A percentile compares a stretch with the other conserved stretches of the same genome.
Evolutionary conservation across 192 early-diverging fungal genomes (phyloP).

Genomic region (Martensiomyces pterosporus): DNA sequence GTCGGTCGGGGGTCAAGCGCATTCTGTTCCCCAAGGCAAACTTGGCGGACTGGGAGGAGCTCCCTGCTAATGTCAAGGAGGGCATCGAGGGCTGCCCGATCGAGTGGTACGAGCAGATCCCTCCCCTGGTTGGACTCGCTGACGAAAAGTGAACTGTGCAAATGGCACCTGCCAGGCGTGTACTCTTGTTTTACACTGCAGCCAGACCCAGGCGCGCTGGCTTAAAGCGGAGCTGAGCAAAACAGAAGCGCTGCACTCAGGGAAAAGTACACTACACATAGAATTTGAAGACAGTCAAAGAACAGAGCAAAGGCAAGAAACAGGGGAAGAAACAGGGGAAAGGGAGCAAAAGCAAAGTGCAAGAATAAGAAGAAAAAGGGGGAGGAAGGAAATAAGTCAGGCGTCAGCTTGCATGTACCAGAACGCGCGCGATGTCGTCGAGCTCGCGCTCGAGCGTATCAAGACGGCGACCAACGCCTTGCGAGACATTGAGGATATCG

Average conservation of each 20-base stretch:
- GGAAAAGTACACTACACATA: no score
- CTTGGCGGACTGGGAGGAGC: conserved; percentile 90
- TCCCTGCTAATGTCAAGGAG: conserved; percentile 88
- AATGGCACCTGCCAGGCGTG: background rate
- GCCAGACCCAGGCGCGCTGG: no score
- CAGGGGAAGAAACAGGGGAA: conserved; percentile 1
- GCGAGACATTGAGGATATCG: conserved; percentile 42
- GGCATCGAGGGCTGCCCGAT: conserved; percentile 82
- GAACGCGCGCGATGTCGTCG: conserved; percentile 41
- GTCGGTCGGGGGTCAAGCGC: conserved; percentile 81
- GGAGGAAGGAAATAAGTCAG: background rate
- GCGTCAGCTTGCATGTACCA: conserved; percentile 32
- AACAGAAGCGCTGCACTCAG: no score
- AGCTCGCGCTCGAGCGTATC: conserved; percentile 46
- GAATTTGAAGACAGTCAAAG: background rate
- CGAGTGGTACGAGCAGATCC: conserved; percentile 74
- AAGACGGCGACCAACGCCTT: conserved; percentile 44
- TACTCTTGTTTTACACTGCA: no score
- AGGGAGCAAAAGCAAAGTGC: background rate
- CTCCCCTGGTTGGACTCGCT: conserved; percentile 38
- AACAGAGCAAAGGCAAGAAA: background rate
- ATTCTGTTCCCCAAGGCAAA: conserved; percentile 92
- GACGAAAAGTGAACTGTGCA: conserved; percentile 1
- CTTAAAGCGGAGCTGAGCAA: no score
- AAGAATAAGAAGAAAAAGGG: background rate